Base-by-base conservation (phyloP, 306 rosid genomes). In the Rosa rugosa region DNA sequence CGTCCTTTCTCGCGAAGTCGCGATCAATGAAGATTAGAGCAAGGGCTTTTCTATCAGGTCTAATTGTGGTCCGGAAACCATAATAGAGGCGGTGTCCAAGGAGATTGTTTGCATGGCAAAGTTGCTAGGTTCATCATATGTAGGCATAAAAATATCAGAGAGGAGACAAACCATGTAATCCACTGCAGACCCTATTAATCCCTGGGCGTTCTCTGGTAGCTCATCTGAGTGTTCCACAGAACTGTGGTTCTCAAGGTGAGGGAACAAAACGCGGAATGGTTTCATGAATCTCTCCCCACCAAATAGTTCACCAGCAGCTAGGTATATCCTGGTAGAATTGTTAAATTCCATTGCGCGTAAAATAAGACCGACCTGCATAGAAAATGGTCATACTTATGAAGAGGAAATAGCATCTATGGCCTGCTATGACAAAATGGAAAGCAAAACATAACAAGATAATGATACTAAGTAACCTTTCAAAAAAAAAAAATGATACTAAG, bases 51-150 rank as follows among this genome's bases (percentile, higher is more conserved):
- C 99, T 91, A 71, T 96, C 98, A 25, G 97, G 99, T 85, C 97
- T 85, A 76, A 93, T 88, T 56, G 94, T 90, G 41, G 97, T 93
- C 36, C 98, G 94, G 75, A 96, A 96, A 71, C 99, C 98, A 79
- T 96, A 93, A 86, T 93, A 95, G 69, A 93, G 94, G 78, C 98
- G 98, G 81, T 96, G 99, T 20, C 99, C 99, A 6, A 96, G 93
- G 82, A 96, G 98, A 86, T 96, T 96, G 87, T 96, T 96, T 50
- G 99, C 99, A 60, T 96, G 56, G 99, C 99, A 60, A 96, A 96
- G 94, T 96, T 96, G 94, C 99, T 96, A 31, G 99, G 99, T 34
- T 98, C 99, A 77, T 96, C 99, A 84, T 93, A 96, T 65, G 99
- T 96, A 72, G 99, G 99, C 96, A 93, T 91, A 84, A 96, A 96